Percentiles rank a stretch among this genome's conserved stretches.
These are phyloP conservation scores for Hypoxylon sp. DNA, from an alignment of 2,329 filamentous ascomycete species.

Conservation along the genomic window DNA sequence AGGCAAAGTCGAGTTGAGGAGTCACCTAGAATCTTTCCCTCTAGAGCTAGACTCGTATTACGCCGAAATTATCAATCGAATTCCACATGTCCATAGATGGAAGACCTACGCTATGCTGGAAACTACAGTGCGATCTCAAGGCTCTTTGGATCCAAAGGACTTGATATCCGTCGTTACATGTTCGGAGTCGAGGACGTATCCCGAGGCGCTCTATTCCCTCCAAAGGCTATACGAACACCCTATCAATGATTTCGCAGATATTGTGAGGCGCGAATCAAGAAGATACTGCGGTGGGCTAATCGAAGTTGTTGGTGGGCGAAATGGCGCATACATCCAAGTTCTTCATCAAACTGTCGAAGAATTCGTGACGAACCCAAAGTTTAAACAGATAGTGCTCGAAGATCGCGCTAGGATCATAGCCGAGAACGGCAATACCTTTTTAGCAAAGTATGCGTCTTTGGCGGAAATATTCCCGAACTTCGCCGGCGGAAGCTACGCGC, in stretches of 20 bases:
- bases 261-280: conserved; percentile 1
- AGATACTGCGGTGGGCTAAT: conserved; percentile 30
- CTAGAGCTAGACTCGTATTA: conserved; percentile 7
- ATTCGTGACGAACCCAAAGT: conserved; percentile 28
- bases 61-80: conserved; percentile 1
- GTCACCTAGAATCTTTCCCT: neutral
- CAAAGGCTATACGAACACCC: neutral
- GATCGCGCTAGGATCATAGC: conserved; percentile 21
- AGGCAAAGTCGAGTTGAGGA: neutral
- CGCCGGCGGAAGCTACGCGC: neutral
- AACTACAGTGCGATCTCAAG: neutral
- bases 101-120: conserved; percentile 12
- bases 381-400: conserved; percentile 29
- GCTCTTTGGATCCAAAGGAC: neutral
- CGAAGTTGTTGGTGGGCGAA: conserved; percentile 5
- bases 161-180: conserved; percentile 17
- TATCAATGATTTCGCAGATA: neutral
- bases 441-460: conserved; percentile 22
- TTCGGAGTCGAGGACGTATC: conserved; percentile 15
- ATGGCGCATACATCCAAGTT: conserved; percentile 27
- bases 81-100: conserved; percentile 11
- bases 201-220: neutral
- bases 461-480: too few relatives aligned
- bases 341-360: conserved; percentile 42
- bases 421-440: conserved; percentile 33